These are phyloP conservation scores for Wickerhamiella sorbophila DNA, from an alignment of 805 yeast genomes.

Conservation along the genomic window DNA sequence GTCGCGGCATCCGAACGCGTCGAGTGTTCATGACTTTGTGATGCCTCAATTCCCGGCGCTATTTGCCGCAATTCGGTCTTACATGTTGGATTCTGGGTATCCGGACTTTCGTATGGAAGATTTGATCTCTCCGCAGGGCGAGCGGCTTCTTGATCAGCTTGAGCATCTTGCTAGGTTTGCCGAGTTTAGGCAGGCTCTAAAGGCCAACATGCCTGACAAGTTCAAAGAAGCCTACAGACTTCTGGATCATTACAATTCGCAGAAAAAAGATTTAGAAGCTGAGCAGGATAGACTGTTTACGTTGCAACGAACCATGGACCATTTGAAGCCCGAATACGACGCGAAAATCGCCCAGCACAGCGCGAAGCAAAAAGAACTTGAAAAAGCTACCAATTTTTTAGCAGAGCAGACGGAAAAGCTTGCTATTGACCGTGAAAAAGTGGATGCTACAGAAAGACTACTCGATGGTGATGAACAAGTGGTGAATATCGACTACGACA, in stretches of 20 bases:
- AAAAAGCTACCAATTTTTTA: neutral
- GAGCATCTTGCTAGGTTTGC: neutral
- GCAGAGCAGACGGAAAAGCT: neutral
- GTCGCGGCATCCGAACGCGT: neutral
- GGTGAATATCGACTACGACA: constrained; percentile 16
- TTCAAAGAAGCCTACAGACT: neutral
- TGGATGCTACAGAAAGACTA: neutral
- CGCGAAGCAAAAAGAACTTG: neutral
- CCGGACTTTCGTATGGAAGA: neutral
- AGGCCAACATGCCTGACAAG: neutral
- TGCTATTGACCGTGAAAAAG: neutral
- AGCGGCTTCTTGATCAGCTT: neutral
- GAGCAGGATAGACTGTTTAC: neutral
- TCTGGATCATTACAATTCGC: neutral
- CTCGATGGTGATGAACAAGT: neutral
- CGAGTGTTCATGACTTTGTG: neutral
- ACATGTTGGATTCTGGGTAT: neutral
- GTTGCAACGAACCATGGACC: neutral
- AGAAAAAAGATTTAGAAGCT: neutral
- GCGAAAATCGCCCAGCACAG: neutral
- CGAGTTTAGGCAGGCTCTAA: neutral
- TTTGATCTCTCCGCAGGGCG: neutral
- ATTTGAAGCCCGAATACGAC: neutral
- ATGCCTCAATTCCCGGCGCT: neutral
- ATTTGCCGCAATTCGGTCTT: neutral